Base-by-base conservation (phyloP, 768 basidiomycete species). In the Dacryopinax primogenitus region DNA sequence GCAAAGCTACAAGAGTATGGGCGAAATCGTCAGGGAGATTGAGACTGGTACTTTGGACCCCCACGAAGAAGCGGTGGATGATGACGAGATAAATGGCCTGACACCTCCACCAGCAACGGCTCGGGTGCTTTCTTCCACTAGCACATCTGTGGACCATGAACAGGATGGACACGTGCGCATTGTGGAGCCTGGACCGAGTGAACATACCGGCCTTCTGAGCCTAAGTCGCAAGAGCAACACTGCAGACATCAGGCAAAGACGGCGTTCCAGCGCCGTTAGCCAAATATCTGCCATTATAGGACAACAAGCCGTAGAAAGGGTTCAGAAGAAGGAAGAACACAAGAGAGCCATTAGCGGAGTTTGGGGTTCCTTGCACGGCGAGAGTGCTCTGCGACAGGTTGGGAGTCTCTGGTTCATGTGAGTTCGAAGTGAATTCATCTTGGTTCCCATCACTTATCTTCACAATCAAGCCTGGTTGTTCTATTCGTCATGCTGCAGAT, bases 401-500 rank as follows among this genome's bases (percentile, higher is more conserved):
- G 51, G 51, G 15, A 58, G 51, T 21, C 21, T 58, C 30, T 58
- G 51, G 51, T 58, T 58, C 51, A 58, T 32, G 51, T 58, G 26
- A 58, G 51, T 21, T n/a, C n/a, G n/a, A 32, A 3, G 23, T 21
- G 13, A 3, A 3, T 15, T 7, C 26, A 28, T 58, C 9, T 18
- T 15, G 26, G 6, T 30, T 11, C 11, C 6, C 11, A 18, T 32
- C 18, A 26, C 51, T 58, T 23, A 58, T 18, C 51, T 15, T 28
- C 6, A 15, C 7, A 32, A 11, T 58, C 51, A 3, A 58, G 51
- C 6, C 21, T 58, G 13, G 51, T 58, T 21, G 51, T 58, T 3
- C 51, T 58, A 3, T 58, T 58, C 51, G 51, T 58, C 51, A 58
- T 58, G 51, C 51, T 58, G 13, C 51, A 58, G 30, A 58, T 58